Conservation (phyloP, 2,329 filamentous ascomycete species). For the Fusarium duplospermum region DNA sequence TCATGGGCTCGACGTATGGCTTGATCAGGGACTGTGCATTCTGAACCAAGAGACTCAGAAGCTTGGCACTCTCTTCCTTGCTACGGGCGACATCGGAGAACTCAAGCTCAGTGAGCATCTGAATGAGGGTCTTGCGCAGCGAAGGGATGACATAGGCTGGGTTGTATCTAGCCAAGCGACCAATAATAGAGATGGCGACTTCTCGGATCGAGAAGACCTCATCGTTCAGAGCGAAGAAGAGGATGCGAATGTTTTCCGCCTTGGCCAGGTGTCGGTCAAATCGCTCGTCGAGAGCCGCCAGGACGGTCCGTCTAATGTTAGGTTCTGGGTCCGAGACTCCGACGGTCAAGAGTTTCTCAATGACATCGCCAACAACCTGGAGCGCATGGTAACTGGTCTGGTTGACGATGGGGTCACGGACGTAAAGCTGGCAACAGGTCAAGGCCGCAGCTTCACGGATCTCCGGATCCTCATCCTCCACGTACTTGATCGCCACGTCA, state of each 20-base stretch:
- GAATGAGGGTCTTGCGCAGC: slow-evolving; percentile 91
- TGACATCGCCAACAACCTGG: slow-evolving; percentile 96
- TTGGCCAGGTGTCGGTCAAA: slow-evolving; percentile 98
- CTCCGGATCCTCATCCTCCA: slow-evolving; percentile 93
- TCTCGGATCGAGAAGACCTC: slow-evolving; percentile 93
- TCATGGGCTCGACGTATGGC: slow-evolving; percentile 97
- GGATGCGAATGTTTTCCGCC: slow-evolving; percentile 93
- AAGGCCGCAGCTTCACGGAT: slow-evolving; percentile 94
- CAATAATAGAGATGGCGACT: slow-evolving; percentile 95
- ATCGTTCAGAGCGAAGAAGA: slow-evolving; percentile 96
- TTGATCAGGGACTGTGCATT: slow-evolving; percentile 94
- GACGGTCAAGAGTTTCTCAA: slow-evolving; percentile 94
- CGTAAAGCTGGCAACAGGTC: slow-evolving; percentile 97
- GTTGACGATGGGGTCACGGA: slow-evolving; percentile 96
- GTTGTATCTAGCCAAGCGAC: slow-evolving; percentile 88
- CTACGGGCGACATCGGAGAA: slow-evolving; percentile 94
- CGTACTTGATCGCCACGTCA: slow-evolving; percentile 97
- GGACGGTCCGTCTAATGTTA: slow-evolving; percentile 87
- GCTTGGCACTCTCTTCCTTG: slow-evolving; percentile 95
- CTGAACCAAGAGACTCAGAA: slow-evolving; percentile 91
- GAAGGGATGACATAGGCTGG: slow-evolving; percentile 98
- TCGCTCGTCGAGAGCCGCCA: slow-evolving; percentile 88
- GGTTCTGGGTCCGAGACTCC: slow-evolving; percentile 92
- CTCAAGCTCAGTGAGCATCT: slow-evolving; percentile 94
- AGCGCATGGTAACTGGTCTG: slow-evolving; percentile 98